Evolutionary conservation across 2,329 filamentous ascomycete genomes (phyloP), one percentile per base, ranked within the genome.

Genomic region (Phaeosphaeriaceae sp.): DNA sequence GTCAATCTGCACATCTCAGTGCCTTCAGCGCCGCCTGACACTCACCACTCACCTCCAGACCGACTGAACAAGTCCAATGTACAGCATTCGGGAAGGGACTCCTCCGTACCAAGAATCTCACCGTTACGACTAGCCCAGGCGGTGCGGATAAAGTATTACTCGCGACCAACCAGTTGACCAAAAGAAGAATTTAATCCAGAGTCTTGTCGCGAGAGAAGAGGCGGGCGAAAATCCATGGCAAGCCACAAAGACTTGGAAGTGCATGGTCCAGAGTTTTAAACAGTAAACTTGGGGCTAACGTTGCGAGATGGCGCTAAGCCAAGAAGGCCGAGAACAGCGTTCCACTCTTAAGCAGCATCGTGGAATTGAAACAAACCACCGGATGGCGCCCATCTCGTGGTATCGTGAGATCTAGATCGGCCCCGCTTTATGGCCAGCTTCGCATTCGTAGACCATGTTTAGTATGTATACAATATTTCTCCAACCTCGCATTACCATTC

Each of bases 241-340:
- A 58, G 60, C 57, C 56, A 60, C 60, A 54, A 56, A 49, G 46
- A 38, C 56, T 60, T 62, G 56, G 58, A 49, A 45, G 44, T 34
- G 53, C 38, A 48, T 45, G 48, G 36, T 32, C 52, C 41, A 35
- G 46, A 45, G 40, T 54, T 44, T 48, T 53, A 47, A 50, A 38
- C 39, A 40, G 33, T 23, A 28, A 46, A 49, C 46, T 32, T 42
- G 48, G 39, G 21, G 11, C 23, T n/a, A 46, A 15, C 43, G 53
- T 48, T 48, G 48, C 40, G 23, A 53, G 32, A 49, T 50, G 41
- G 50, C 44, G 45, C 54, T 54, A 51, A 42, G 56, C 61, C 56
- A 64, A 63, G 61, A 39, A 49, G 48, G 46, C 58, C 56, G 44
- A 58, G 54, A 49, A 44, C 40, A 47, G 28, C 36, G 12, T n/a